Evolutionary conservation across 1,284 basidiomycete species (phyloP).

Genomic region (Heterobasidion irregulare): DNA sequence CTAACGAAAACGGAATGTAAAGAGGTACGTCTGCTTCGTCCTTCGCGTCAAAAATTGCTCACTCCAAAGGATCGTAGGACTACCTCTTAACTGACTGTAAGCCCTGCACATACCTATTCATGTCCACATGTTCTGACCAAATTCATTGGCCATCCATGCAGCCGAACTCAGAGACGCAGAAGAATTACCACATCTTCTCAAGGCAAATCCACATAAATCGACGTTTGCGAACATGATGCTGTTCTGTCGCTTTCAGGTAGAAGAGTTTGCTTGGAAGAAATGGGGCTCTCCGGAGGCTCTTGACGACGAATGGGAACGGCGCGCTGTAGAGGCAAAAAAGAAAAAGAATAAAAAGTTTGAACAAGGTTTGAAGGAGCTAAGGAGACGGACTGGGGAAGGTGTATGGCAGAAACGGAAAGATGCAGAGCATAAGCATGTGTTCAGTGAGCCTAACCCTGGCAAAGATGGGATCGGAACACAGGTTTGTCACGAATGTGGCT

Average conservation of each 20-base stretch:
- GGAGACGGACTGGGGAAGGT: conserved; percentile 81
- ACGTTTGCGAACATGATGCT: conserved; percentile 99
- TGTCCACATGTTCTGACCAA: background rate
- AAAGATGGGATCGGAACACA: conserved; percentile 54
- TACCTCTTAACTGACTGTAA: conserved; percentile 84
- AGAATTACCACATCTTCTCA: conserved; percentile 87
- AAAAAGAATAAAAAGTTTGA: conserved; percentile 94
- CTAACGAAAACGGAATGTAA: conserved; percentile 99
- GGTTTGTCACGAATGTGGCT: conserved; percentile 80
- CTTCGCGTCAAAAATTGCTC: background rate
- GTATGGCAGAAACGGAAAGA: conserved; percentile 86
- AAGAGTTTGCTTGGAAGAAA: conserved; percentile 95
- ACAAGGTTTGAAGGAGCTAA: conserved; percentile 72
- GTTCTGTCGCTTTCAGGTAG: conserved; percentile 90
- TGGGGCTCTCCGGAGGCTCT: conserved; percentile 93
- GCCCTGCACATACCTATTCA: conserved; percentile 15
- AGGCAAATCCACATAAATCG: conserved; percentile 94
- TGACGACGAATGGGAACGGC: conserved; percentile 81
- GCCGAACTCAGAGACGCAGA: conserved; percentile 93
- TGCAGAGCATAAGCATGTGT: conserved; percentile 81
- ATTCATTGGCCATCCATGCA: conserved; percentile 18
- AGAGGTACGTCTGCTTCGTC: conserved; percentile 58
- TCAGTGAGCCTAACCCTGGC: conserved; percentile 49
- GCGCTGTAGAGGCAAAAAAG: conserved; percentile 79
- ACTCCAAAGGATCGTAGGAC: conserved; percentile 45